Base-by-base conservation (phyloP, 2,329 filamentous ascomycete genomes). In the Cadophora sp. region DNA sequence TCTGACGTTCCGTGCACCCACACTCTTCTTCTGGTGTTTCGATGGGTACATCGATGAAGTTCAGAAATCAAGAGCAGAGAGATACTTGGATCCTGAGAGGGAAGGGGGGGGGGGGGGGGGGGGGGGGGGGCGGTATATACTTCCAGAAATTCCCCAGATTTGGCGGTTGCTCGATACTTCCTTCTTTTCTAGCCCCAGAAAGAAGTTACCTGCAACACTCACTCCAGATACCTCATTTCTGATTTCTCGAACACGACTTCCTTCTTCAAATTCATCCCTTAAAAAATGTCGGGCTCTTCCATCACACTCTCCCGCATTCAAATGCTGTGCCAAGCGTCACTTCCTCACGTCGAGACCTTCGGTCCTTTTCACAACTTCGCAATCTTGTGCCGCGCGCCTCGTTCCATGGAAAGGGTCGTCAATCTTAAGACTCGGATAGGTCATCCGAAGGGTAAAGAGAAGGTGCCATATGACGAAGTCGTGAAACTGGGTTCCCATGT, bases 331-430 rank as follows among this genome's bases (percentile, higher is more conserved):
- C 43, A 34, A 56, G 55, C 29, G 55, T 31, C 5, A 27, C 56
- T 40, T 26, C 56, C 34, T 12, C 31, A 26, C 11, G 5, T 6
- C 29, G 12, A 40, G 19, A 16, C 6, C 22, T 59, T 59, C 34
- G 56, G 34, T 59, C 56, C 34, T n/a, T 59, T 43, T 59, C 34
- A 9, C 34, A 24, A 1, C 12, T 8, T 40, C 22, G 34, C 56
- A 59, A 59, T 59, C 56, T 59, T 34, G 34, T 43, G 56, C 56
- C 34, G 56, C 37, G 56, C 56, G 56, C 34, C 56, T 26, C 31
- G 1, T 24, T 27, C 34, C 31, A 11, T 43, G 2, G 34, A 26
- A 4, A 0, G 16, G 12, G n/a, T 19, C 3, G 1, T 27, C 34
- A 16, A 59, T 59, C 31, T 26, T n/a, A 8, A 26, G 5, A 26